Conservation (phyloP, 805 yeast genomes). For the Suhomyces canberraensis region DNA sequence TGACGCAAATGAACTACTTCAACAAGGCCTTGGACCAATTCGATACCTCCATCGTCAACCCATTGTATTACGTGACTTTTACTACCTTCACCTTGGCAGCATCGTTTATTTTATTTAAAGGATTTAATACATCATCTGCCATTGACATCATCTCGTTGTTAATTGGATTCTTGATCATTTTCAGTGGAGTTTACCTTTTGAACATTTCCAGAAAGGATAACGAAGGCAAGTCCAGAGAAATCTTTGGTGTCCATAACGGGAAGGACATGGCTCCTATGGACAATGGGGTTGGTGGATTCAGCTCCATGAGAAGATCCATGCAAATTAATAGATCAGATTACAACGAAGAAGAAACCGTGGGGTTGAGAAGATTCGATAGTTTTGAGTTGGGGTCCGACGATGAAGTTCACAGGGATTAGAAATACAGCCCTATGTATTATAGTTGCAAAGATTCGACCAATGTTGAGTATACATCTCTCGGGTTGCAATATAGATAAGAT, state of each 20-base stretch:
- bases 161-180: slow-evolving; percentile 82
- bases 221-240: slow-evolving; percentile 50
- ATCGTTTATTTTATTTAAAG: slow-evolving; percentile 79
- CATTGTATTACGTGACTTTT: slow-evolving; percentile 85
- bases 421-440: background rate
- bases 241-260: slow-evolving; percentile 56
- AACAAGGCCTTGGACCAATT: slow-evolving; percentile 92
- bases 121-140: slow-evolving; percentile 79
- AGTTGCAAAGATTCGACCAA: too few relatives aligned
- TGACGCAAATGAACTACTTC: slow-evolving; percentile 91
- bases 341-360: slow-evolving; percentile 45
- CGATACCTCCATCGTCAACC: slow-evolving; percentile 89
- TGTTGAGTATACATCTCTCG: too few relatives aligned
- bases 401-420: slow-evolving; percentile 19
- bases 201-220: slow-evolving; percentile 71
- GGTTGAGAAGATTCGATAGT: slow-evolving; percentile 59
- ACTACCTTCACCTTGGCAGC: slow-evolving; percentile 86
- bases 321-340: slow-evolving; percentile 49
- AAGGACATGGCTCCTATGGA: slow-evolving; percentile 67
- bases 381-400: slow-evolving; percentile 49
- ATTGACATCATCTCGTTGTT: slow-evolving; percentile 77
- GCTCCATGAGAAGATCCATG: slow-evolving; percentile 72
- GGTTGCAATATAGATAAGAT: too few relatives aligned
- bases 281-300: slow-evolving; percentile 71
- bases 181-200: slow-evolving; percentile 80